Conservation (phyloP, 2,329 filamentous ascomycete genomes). For the Botrytis fabae region DNA sequence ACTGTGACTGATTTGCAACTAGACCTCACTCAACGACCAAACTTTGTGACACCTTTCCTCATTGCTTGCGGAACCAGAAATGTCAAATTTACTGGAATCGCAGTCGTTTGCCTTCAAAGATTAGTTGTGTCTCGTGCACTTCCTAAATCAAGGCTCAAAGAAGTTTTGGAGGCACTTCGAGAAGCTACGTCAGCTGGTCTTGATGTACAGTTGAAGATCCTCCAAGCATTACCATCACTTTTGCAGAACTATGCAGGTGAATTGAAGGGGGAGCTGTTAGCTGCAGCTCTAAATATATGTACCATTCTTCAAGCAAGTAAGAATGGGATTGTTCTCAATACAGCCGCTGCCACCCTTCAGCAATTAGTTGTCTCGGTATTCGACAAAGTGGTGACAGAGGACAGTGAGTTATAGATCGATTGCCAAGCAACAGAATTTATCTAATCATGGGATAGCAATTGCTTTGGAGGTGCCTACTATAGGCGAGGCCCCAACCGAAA, state of each 20-base stretch:
- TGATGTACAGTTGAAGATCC: conserved; percentile 92
- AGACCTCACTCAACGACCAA: conserved; percentile 81
- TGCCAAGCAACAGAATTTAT: background rate
- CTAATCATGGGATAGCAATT: conserved; percentile 35
- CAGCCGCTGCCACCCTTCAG: conserved; percentile 92
- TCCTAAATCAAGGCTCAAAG: conserved; percentile 74
- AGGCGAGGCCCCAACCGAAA: conserved; percentile 66
- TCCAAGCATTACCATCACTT: conserved; percentile 86
- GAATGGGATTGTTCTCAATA: conserved; percentile 90
- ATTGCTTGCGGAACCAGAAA: conserved; percentile 90
- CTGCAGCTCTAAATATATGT: conserved; percentile 84
- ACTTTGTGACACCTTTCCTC: conserved; percentile 91
- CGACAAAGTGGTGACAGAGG: conserved; percentile 83
- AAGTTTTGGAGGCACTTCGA: conserved; percentile 83
- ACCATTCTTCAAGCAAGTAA: conserved; percentile 89
- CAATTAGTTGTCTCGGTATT: conserved; percentile 91
- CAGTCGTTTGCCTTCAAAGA: conserved; percentile 83
- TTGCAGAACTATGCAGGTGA: conserved; percentile 87
- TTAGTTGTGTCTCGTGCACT: conserved; percentile 81
- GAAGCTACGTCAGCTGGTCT: conserved; percentile 78
- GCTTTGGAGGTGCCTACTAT: conserved; percentile 56
- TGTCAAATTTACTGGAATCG: conserved; percentile 84
- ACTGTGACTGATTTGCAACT: conserved; percentile 21
- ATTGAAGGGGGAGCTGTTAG: conserved; percentile 76
- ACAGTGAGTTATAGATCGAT: conserved; percentile 56